phyloP scores from a whole-genome alignment of 1,284 basidiomycete species.

The Papiliotrema fonsecae region DNA sequence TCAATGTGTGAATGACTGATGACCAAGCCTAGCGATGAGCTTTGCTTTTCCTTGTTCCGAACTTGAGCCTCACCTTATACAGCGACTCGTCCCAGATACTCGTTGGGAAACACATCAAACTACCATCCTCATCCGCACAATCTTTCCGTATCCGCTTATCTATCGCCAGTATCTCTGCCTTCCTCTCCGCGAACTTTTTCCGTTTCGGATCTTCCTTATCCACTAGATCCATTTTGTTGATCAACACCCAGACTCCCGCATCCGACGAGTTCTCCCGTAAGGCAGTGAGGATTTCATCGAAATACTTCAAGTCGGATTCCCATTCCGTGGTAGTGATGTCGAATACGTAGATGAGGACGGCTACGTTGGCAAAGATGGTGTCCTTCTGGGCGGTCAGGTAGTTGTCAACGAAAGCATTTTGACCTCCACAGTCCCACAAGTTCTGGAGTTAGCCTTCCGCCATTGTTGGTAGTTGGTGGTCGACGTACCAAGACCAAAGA shows the following conservation, averaged over 20 bases:
- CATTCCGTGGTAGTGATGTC: constrained; percentile 72
- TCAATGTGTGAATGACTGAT: constrained; percentile 89
- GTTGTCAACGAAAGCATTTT: constrained; percentile 95
- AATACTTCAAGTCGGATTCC: constrained; percentile 73
- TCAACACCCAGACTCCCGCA: constrained; percentile 79
- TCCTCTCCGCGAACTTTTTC: constrained; percentile 62
- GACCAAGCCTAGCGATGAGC: constrained; percentile 78
- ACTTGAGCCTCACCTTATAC: constrained; percentile 82
- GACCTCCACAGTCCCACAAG: constrained; percentile 97
- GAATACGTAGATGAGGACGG: constrained; percentile 97
- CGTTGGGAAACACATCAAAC: constrained; percentile 65
- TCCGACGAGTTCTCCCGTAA: constrained; percentile 60
- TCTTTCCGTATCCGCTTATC: constrained; percentile 51
- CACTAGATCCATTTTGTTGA: constrained; percentile 91
- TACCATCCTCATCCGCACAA: not conserved
- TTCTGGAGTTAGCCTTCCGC: constrained; percentile 50
- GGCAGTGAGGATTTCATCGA: constrained; percentile 75
- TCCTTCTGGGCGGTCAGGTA: constrained; percentile 85
- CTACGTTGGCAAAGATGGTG: constrained; percentile 92
- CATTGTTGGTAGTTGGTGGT: too few relatives aligned
- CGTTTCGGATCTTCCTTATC: constrained; percentile 56
- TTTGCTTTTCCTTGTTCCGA: not conserved
- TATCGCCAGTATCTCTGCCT: constrained; percentile 61
- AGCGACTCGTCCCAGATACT: constrained; percentile 97
- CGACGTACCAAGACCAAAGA: constrained; percentile 42